Percentiles rank a stretch among this genome's conserved stretches.
These are phyloP conservation scores for Tetracentron sinense DNA, from an alignment of 164 flowering plant genomes.

Conservation along the genomic window DNA sequence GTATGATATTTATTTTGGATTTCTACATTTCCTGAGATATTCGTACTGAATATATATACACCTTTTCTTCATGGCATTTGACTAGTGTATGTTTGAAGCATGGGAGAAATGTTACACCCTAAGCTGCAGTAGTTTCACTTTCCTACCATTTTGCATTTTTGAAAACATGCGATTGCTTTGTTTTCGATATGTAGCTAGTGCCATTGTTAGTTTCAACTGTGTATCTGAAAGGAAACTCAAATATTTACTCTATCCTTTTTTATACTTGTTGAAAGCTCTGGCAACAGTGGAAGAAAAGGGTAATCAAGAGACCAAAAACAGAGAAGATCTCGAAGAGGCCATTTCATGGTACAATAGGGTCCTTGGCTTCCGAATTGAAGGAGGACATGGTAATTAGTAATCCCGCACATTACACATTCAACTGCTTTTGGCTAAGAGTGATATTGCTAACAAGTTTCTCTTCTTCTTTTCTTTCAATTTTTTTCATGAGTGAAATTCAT, in stretches of 20 bases:
- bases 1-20: too few species aligned
- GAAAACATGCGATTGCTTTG: too few species aligned
- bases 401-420: conserved; percentile 1
- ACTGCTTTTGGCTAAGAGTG: neutral
- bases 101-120: too few species aligned
- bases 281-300: conserved; percentile 36
- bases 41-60: too few species aligned
- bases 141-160: too few species aligned
- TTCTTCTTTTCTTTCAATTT: too few species aligned
- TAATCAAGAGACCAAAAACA: conserved; percentile 27
- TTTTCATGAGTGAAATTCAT: conserved; percentile 71
- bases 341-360: conserved; percentile 84
- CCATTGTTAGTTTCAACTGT: too few species aligned
- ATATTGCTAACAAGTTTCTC: conserved; percentile 1
- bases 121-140: too few species aligned
- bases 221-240: neutral
- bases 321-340: conserved; percentile 54
- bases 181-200: too few species aligned
- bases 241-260: neutral
- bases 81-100: too few species aligned
- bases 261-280: conserved; percentile 31
- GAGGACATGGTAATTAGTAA: conserved; percentile 61
- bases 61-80: too few species aligned
- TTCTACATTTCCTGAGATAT: too few species aligned
- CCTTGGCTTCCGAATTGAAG: conserved; percentile 80